A percentile compares a stretch with the other conserved stretches of the same genome.
Evolutionary conservation across 225 moss, liverwort and hornwort genomes (phyloP).

Genomic region (Straminergon stramineum): DNA sequence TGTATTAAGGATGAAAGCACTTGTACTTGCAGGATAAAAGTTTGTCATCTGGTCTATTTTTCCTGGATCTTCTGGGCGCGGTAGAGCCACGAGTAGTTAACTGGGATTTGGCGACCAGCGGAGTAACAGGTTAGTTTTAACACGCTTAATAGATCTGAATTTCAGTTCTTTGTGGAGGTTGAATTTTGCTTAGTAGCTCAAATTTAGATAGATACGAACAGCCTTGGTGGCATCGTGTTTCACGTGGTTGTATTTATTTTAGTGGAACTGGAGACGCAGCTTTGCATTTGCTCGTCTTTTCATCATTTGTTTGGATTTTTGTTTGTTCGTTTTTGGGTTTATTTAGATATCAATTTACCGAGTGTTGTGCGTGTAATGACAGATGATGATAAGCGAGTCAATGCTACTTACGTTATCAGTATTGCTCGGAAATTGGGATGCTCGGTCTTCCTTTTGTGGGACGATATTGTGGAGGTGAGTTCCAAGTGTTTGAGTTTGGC

Average conservation of each 20-base stretch:
- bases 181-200: neutral
- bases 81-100: slow-evolving; percentile 91
- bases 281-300: neutral
- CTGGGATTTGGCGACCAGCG: slow-evolving; percentile 75
- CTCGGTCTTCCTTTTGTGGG: slow-evolving; percentile 90
- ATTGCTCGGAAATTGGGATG: slow-evolving; percentile 95
- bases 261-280: neutral
- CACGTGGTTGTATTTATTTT: neutral
- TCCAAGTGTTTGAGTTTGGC: neutral
- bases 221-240: neutral
- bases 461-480: slow-evolving; percentile 94
- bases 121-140: slow-evolving; percentile 43
- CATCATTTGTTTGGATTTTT: neutral
- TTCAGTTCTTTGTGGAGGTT: neutral
- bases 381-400: slow-evolving; percentile 88
- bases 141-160: neutral
- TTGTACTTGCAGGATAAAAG: slow-evolving; percentile 62
- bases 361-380: neutral
- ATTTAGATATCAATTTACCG: neutral
- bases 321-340: neutral
- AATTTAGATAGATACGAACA: neutral
- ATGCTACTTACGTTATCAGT: slow-evolving; percentile 94
- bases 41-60: slow-evolving; percentile 74
- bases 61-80: slow-evolving; percentile 80
- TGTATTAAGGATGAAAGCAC: neutral